Base-by-base conservation (phyloP, 805 yeast genomes). In the Martiniozyma abietophila region DNA sequence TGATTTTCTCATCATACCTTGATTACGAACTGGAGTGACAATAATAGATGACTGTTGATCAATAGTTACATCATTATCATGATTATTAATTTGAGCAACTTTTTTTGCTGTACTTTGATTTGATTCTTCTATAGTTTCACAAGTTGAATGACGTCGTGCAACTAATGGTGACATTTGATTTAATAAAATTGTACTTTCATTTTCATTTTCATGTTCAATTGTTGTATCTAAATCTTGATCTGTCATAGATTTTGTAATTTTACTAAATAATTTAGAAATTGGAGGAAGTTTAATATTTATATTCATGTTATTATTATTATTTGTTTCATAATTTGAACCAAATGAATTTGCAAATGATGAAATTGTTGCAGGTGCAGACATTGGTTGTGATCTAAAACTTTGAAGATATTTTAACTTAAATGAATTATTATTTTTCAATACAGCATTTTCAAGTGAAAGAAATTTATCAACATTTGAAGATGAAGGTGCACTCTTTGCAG, bases 201-300 rank as follows among this genome's bases (percentile, higher is more conserved):
- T 22, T 22, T 11, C 4, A 22, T 22, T 22, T 12, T 11, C 10
- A 22, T 31, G 34, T 11, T 31, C 34, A 25, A 24, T 14, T n/a
- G 19, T 10, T 16, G 18, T 8, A n/a, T 16, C 21, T n/a, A 22
- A n/a, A n/a, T 27, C 23, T 27, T 27, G n/a, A n/a, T n/a, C n/a
- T n/a, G n/a, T n/a, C n/a, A n/a, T n/a, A n/a, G n/a, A n/a, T n/a
- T n/a, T n/a, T n/a, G n/a, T n/a, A n/a, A 22, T 26, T n/a, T 16
- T 29, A n/a, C n/a, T 9, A 12, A 35, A 18, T 14, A 31, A 15
- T 16, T 48, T 47, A 4, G 58, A 53, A 11, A 54, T 35, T 8
- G 59, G 59, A 5, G 59, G 59, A 16, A 54, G 32, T 35, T 42
- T 51, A 21, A 44, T 40, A 16, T 35, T 45, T 17, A 25, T 24